Conservation (phyloP, 129 eudicot species). For the Logfia minima region DNA sequence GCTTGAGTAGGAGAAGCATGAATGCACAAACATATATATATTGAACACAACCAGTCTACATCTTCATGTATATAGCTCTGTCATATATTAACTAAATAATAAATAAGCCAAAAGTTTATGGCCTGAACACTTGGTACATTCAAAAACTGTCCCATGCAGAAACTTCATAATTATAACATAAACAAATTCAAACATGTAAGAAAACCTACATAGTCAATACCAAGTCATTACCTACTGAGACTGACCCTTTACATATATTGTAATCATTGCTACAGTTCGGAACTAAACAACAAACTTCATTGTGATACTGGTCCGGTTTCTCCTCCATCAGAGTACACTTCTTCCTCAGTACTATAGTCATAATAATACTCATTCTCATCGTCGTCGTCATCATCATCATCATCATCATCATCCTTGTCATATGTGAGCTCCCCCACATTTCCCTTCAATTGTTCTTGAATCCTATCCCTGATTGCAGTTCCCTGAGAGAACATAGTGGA, state of each 20-base stretch:
- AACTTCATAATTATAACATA: constrained; percentile 33
- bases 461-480: constrained; percentile 80
- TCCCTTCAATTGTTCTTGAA: constrained; percentile 62
- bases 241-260: constrained; percentile 17
- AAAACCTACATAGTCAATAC: constrained; percentile 18
- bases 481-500: constrained; percentile 44
- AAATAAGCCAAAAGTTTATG: constrained; percentile 23
- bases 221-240: constrained; percentile 13
- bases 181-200: constrained; percentile 9
- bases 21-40: not conserved
- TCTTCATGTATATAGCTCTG: not conserved
- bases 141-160: constrained; percentile 14
- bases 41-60: not conserved
- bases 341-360: constrained; percentile 53
- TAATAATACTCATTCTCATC: constrained; percentile 49
- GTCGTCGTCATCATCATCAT: constrained; percentile 11
- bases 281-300: constrained; percentile 27
- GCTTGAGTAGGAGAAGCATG: not conserved
- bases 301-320: constrained; percentile 31
- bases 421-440: constrained; percentile 36
- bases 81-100: constrained; percentile 7
- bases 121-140: constrained; percentile 7
- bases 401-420: constrained; percentile 4
- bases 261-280: constrained; percentile 29
- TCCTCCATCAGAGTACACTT: constrained; percentile 40